Base-by-base conservation (phyloP, 768 basidiomycete genomes). In the Crepidotus variabilis region DNA sequence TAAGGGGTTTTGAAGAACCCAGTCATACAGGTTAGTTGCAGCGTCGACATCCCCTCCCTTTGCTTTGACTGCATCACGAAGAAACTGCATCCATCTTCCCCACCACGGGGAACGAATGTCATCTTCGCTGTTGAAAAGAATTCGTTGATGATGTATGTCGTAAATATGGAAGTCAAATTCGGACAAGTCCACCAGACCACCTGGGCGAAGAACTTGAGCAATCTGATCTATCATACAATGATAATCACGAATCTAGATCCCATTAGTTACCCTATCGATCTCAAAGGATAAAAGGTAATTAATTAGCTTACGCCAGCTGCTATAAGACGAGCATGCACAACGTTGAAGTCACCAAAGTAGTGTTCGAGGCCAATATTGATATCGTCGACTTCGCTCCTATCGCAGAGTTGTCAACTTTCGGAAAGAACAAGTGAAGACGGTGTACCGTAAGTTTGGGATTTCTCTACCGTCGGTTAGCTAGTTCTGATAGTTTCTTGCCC, bases 341-440 rank as follows among this genome's bases (percentile, higher is more conserved):
- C 85, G 62, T 92, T 80, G 71, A 91, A 92, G 57, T 85, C 80
- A 9, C 85, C 85, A 64, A 86, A 89, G 67, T 85, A 91, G 71
- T 92, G 90, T 61, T 91, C 88, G 22, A 92, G 73, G 2, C 90
- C 90, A 16, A 91, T 81, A 71, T 92, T 92, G 66, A 92, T 84
- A 66, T 92, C 90, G 66, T 92, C 90, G 7, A 91, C 80, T 68
- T 92, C 90, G 63, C 86, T 88, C 75, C 89, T 91, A 60, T 24
- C 64, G 51, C 51, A 52, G 59, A 52, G 34, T 24, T 57, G 51
- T 47, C 16, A 34, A 50, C 52, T 61, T 20, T 50, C 51, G 43
- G 52, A 43, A 33, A 39, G 52, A n/a, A 18, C 6, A 45, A 21
- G 52, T 13, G 24, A n/a, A 32, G 20, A 56, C n/a, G n/a, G 14